These are phyloP conservation scores for Stephanodiscus minutulus DNA, from an alignment of 108 stramenopile species.

Conservation along the genomic window DNA sequence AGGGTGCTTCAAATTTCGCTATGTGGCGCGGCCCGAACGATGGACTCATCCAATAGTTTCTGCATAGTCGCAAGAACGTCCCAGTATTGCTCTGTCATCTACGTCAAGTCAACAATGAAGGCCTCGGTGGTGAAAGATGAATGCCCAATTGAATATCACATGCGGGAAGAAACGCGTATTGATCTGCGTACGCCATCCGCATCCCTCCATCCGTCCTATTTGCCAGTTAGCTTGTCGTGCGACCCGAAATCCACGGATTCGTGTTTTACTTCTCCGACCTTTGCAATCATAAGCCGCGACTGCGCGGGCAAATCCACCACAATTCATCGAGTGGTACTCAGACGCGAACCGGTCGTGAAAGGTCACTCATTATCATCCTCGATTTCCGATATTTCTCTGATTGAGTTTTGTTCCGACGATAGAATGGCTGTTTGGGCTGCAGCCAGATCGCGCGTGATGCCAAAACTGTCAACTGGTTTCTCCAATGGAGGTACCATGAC, in stretches of 20 bases:
- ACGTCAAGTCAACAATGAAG: slow-evolving; percentile 12
- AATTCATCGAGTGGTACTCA: slow-evolving; percentile 30
- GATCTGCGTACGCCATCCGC: slow-evolving; percentile 48
- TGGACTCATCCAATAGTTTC: slow-evolving; percentile 27
- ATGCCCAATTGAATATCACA: slow-evolving; percentile 45
- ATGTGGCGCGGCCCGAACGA: slow-evolving; percentile 42
- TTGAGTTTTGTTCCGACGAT: slow-evolving; percentile 32
- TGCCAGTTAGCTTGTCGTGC: slow-evolving; percentile 53
- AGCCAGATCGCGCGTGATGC: slow-evolving; percentile 21
- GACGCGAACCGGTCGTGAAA: slow-evolving; percentile 15
- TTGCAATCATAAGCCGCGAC: slow-evolving; percentile 54
- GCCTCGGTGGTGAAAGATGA: not conserved
- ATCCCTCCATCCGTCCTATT: slow-evolving; percentile 43
- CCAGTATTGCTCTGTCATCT: slow-evolving; percentile 49
- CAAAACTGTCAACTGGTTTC: slow-evolving; percentile 13
- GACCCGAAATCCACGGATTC: slow-evolving; percentile 51
- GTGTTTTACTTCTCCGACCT: slow-evolving; percentile 41
- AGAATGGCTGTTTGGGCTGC: slow-evolving; percentile 38
- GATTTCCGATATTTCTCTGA: slow-evolving; percentile 36
- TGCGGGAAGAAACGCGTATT: slow-evolving; percentile 55
- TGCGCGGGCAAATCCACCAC: slow-evolving; percentile 1
- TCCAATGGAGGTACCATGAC: slow-evolving; percentile 5
- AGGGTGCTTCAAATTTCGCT: slow-evolving; percentile 65
- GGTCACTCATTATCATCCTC: slow-evolving; percentile 17
- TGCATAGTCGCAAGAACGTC: slow-evolving; percentile 46